phyloP scores from a whole-genome alignment of 495 filamentous ascomycete genomes.

The Pseudomonodictys pantanalensis region DNA sequence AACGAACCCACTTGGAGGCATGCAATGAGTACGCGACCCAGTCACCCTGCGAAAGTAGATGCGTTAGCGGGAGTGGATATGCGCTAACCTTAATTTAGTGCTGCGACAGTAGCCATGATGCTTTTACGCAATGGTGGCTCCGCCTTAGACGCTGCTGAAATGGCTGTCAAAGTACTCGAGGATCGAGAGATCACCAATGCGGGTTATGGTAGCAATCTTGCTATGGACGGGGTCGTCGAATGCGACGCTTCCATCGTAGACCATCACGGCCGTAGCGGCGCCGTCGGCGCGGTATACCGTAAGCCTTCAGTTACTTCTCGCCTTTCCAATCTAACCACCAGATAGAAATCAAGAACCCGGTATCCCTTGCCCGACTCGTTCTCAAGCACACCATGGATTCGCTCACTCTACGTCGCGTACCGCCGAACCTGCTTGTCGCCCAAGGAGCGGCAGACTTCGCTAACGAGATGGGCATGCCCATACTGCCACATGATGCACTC shows the following conservation, averaged over 20 bases:
- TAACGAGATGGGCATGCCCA: constrained; percentile 65
- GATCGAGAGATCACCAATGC: constrained; percentile 95
- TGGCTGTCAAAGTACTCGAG: constrained; percentile 81
- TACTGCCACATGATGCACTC: constrained; percentile 67
- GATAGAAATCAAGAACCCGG: constrained; percentile 86
- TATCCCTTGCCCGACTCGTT: constrained; percentile 77
- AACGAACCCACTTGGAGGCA: constrained; percentile 74
- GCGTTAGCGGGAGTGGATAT: background rate
- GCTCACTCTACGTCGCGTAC: constrained; percentile 78
- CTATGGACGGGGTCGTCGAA: constrained; percentile 84
- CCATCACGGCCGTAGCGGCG: constrained; percentile 85
- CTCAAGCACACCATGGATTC: constrained; percentile 69
- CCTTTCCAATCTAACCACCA: background rate
- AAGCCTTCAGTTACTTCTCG: constrained; percentile 41
- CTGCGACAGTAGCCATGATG: constrained; percentile 73
- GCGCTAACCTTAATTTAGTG: constrained; percentile 50
- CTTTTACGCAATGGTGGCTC: constrained; percentile 72
- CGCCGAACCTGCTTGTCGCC: constrained; percentile 86
- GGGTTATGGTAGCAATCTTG: constrained; percentile 93
- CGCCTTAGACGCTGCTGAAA: constrained; percentile 88
- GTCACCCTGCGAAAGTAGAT: background rate
- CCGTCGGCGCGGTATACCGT: constrained; percentile 86
- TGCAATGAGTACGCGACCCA: constrained; percentile 72
- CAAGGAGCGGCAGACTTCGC: constrained; percentile 83
- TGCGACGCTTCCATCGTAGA: constrained; percentile 92